phyloP scores from a whole-genome alignment of 345 rosid species.

The Salix viminalis region DNA sequence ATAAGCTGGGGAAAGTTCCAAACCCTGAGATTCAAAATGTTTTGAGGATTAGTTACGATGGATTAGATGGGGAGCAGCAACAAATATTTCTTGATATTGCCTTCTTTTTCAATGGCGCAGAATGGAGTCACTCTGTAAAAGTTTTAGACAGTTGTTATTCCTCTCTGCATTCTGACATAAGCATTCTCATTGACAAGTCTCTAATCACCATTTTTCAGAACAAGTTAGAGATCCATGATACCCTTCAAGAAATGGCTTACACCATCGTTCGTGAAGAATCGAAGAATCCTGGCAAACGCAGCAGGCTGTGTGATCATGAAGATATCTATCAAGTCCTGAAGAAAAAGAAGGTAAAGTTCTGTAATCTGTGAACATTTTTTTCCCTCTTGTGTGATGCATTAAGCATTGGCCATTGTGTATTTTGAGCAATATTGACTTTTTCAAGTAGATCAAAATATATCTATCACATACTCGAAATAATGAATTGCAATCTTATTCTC shows the following conservation, averaged over 20 bases:
- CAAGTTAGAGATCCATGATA: constrained; percentile 5
- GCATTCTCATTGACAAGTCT: neutral
- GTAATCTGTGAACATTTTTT: neutral
- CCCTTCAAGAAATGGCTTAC: constrained; percentile 18
- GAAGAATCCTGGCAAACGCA: neutral
- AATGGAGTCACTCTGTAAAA: neutral
- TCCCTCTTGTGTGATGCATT: neutral
- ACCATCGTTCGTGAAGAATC: neutral
- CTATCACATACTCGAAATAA: too few species aligned
- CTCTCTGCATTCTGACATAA: neutral
- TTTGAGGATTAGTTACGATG: neutral
- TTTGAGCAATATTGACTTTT: too few species aligned
- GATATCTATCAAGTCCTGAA: too few species aligned
- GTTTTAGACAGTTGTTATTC: neutral
- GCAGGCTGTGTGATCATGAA: constrained; percentile 9
- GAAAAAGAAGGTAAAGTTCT: too few species aligned
- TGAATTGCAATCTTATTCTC: neutral
- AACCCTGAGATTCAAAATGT: neutral
- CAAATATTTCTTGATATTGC: constrained; percentile 7
- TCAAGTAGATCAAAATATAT: too few species aligned
- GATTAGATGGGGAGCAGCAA: neutral
- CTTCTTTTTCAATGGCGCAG: neutral
- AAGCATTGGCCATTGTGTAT: neutral
- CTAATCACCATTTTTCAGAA: neutral
- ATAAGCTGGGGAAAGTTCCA: neutral